Percentiles rank a stretch among this genome's conserved stretches.
phyloP scores from a whole-genome alignment of 2,329 filamentous ascomycete species.

The Magnaporthiopsis incrustans region DNA sequence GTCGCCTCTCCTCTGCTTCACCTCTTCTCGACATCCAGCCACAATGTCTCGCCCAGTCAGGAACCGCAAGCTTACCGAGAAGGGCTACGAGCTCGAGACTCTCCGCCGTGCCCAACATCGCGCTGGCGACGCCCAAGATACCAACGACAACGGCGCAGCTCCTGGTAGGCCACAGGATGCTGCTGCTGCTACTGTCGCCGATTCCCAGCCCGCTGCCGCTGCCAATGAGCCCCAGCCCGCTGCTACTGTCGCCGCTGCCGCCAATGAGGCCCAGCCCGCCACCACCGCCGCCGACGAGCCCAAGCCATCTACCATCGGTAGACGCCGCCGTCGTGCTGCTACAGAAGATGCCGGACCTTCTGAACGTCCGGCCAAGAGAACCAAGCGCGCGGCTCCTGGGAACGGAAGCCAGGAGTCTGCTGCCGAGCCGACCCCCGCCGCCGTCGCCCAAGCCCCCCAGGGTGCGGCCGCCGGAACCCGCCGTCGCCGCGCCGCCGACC shows the following conservation, averaged over 20 bases:
- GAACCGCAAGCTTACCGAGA: slow-evolving; percentile 5
- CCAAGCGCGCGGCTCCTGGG: neutral
- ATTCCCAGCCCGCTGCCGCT: too few relatives aligned
- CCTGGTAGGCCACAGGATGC: too few relatives aligned
- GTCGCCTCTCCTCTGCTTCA: too few relatives aligned
- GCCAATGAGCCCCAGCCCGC: neutral
- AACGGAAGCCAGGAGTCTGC: neutral
- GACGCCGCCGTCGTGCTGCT: neutral
- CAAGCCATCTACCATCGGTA: neutral
- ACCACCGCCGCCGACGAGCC: neutral
- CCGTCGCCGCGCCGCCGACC: neutral
- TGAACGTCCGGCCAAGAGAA: neutral
- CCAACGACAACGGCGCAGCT: neutral
- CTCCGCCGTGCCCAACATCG: neutral
- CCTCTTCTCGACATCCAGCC: neutral
- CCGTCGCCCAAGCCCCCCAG: neutral
- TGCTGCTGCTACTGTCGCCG: too few relatives aligned
- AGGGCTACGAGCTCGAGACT: slow-evolving; percentile 7
- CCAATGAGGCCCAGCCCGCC: too few relatives aligned
- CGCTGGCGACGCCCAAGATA: neutral
- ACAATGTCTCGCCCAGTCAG: slow-evolving; percentile 1
- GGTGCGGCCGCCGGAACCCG: neutral
- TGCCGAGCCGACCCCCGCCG: too few relatives aligned
- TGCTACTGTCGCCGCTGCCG: too few relatives aligned
- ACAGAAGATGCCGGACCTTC: neutral